Evolutionary conservation across 1,139 yeast genomes (phyloP).

Genomic region (Hanseniaspora uvarum): DNA sequence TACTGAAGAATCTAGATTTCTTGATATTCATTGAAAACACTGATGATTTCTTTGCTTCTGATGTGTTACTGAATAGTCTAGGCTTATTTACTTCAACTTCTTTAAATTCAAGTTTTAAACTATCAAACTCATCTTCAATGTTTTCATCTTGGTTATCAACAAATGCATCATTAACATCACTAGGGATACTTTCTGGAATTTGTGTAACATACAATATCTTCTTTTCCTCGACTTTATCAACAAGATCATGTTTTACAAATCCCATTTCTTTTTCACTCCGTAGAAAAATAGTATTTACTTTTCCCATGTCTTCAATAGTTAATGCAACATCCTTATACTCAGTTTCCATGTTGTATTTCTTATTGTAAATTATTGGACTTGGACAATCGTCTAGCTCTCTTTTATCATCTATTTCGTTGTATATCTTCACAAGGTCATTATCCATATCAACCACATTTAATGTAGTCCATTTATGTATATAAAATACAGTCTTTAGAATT

Average conservation of each 20-base stretch:
- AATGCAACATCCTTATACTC: neutral
- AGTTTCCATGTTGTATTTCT: neutral
- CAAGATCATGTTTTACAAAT: neutral
- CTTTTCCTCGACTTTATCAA: neutral
- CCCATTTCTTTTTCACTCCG: slow-evolving; percentile 9
- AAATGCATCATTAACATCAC: neutral
- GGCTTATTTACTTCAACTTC: neutral
- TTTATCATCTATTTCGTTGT: slow-evolving; percentile 11
- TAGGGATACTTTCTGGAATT: neutral
- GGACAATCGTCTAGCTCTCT: slow-evolving; percentile 6
- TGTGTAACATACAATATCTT: neutral
- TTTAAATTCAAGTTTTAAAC: neutral
- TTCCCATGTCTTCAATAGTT: slow-evolving; percentile 6
- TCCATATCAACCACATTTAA: neutral
- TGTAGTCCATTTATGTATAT: neutral
- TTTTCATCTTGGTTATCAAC: neutral
- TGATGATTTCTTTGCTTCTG: neutral
- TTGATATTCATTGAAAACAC: slow-evolving; percentile 24
- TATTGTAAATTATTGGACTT: neutral
- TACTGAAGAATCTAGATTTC: slow-evolving; percentile 34
- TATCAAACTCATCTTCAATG: slow-evolving; percentile 1
- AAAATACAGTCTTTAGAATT: slow-evolving; percentile 5
- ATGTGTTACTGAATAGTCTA: neutral
- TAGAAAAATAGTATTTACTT: slow-evolving; percentile 7
- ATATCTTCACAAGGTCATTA: slow-evolving; percentile 1